Percentiles rank a stretch among this genome's conserved stretches.
phyloP scores from a whole-genome alignment of 2,329 filamentous ascomycete species.

The Conoideocrella luteorostrata region DNA sequence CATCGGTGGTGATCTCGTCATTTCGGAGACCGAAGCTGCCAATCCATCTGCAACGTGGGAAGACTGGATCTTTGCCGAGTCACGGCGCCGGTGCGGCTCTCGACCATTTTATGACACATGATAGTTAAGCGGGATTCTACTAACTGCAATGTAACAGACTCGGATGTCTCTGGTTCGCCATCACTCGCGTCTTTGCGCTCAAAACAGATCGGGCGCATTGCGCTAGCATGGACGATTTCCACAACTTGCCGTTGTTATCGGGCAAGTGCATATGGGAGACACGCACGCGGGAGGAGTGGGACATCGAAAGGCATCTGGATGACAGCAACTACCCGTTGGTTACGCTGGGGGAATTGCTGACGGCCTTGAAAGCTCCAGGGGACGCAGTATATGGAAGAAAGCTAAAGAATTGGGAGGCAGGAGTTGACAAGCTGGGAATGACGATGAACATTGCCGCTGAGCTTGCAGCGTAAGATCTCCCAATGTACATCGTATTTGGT shows the following conservation, averaged over 20 bases:
- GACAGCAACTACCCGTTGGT: constrained; percentile 9
- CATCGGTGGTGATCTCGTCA: constrained; percentile 7
- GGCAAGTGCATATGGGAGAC: constrained; percentile 20
- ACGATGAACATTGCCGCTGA: constrained; percentile 18
- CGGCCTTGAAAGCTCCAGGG: neutral
- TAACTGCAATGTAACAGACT: too few species aligned
- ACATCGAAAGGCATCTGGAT: constrained; percentile 15
- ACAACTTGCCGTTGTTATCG: constrained; percentile 13
- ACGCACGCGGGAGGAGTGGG: constrained; percentile 18
- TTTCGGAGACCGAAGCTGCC: constrained; percentile 8
- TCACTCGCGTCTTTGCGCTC: constrained; percentile 17
- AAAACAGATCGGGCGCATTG: constrained; percentile 8
- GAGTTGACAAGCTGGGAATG: constrained; percentile 17
- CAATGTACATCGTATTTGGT: too few species aligned
- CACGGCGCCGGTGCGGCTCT: constrained; percentile 20
- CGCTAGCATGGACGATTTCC: constrained; percentile 3
- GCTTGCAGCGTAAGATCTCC: neutral
- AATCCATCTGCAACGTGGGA: constrained; percentile 19
- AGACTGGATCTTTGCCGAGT: constrained; percentile 25
- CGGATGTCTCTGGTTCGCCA: constrained; percentile 18
- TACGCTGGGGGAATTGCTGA: constrained; percentile 16
- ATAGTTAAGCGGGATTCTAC: too few species aligned
- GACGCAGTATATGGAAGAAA: constrained; percentile 9
- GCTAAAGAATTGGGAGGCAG: constrained; percentile 19
- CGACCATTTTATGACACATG: too few species aligned